Evolutionary conservation across 495 filamentous ascomycete species (phyloP), one percentile per base, ranked within the genome.

Genomic region (Patellaria atrata): DNA sequence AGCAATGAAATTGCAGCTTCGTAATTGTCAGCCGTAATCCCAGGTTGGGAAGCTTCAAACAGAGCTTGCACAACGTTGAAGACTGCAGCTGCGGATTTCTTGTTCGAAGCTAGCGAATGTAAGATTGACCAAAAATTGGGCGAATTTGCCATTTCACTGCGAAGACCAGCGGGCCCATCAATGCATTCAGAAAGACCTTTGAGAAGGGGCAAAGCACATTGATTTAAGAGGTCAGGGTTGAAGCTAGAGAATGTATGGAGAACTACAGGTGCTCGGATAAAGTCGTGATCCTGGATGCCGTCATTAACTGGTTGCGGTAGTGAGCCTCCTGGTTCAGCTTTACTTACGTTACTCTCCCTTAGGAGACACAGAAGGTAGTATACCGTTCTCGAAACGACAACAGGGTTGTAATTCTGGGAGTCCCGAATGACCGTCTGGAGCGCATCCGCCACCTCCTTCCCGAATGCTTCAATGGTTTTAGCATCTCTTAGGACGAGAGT

Each of bases 51-150:
- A 17, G 53, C 55, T 11, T 75, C 66, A 7, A 78, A 68, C 34
- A 86, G 73, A 20, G 63, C 64, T 47, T 85, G 75, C 1, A 94
- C 64, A 8, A 96, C 73, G 23, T 79, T 73, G 53, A 94, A 94
- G 4, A 92, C 84, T 9, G 73, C 65, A 0, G 76, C 64, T 16
- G 83, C 76, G 1, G 77, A 73, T 26, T 82, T 76, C 10, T 68
- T 50, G 28, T 77, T 65, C 6, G 60, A 59, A 23, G 81, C 70
- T 22, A 99, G 63, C 7, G 72, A 73, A 40, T 81, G 71, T 22
- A 99, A 61, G 25, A 94, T 84, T 11, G 82, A 77, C 89, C 89
- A 99, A 56, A 99, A 94, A 46, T 99, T 91, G 1, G 89, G 89
- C 17, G 87, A 94, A 13, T 82, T 85, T 49, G 87, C 85, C 41